Evolutionary conservation across 495 filamentous ascomycete genomes (phyloP).

Genomic region (Pseudevernia furfuracea): DNA sequence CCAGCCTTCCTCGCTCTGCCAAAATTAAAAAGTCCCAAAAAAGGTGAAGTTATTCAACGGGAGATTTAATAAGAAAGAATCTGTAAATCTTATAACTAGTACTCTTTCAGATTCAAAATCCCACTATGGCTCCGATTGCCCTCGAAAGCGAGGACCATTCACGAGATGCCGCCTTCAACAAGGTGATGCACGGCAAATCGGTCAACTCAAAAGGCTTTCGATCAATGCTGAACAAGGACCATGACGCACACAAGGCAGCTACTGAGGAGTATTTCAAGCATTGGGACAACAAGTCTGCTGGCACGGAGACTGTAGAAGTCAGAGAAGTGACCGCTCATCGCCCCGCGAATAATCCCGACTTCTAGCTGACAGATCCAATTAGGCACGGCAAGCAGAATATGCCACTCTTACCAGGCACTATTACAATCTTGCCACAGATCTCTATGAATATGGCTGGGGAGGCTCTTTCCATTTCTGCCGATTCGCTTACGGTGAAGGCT

Average conservation of each 20-base stretch:
- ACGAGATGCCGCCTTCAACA: constrained; percentile 91
- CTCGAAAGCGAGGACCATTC: constrained; percentile 80
- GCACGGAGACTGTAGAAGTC: constrained; percentile 69
- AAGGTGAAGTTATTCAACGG: not conserved
- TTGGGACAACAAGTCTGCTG: constrained; percentile 86
- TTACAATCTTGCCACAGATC: constrained; percentile 95
- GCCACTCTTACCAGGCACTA: constrained; percentile 95
- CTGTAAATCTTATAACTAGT: not conserved
- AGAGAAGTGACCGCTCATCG: constrained; percentile 53
- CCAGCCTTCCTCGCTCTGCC: no score
- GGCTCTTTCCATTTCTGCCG: constrained; percentile 97
- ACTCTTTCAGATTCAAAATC: no score
- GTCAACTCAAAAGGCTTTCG: constrained; percentile 59
- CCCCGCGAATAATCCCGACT: constrained; percentile 1
- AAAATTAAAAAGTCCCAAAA: not conserved
- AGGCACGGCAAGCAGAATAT: constrained; percentile 83
- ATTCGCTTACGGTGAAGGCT: constrained; percentile 79
- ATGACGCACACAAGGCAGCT: constrained; percentile 73
- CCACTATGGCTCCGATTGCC: constrained; percentile 56
- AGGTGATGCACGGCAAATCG: constrained; percentile 83
- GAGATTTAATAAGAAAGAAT: not conserved
- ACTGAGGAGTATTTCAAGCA: constrained; percentile 99
- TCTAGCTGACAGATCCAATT: constrained; percentile 12
- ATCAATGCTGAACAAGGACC: constrained; percentile 81
- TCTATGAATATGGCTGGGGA: constrained; percentile 97